These are phyloP conservation scores for Grosmannia serpens DNA, from an alignment of 2,329 filamentous ascomycete genomes.

Conservation along the genomic window DNA sequence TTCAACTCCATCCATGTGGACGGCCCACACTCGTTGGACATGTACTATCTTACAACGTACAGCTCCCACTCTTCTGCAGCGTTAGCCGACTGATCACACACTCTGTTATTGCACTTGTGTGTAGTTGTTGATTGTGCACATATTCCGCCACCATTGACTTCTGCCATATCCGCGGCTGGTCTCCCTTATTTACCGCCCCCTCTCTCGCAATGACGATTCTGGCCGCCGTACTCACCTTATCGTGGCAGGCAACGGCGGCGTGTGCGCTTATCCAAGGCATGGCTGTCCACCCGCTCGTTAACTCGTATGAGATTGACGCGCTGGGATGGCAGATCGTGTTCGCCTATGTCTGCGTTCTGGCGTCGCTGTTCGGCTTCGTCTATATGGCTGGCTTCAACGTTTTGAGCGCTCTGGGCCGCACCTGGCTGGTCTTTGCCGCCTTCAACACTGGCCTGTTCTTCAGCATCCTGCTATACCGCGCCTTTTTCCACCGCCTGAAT, in stretches of 20 bases:
- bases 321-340: neutral
- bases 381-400: neutral
- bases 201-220: neutral
- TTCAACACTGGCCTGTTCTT: neutral
- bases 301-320: neutral
- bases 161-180: too few species aligned
- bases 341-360: neutral
- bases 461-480: slow-evolving; percentile 6
- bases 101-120: too few species aligned
- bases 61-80: too few species aligned
- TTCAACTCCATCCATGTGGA: too few species aligned
- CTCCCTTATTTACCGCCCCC: neutral
- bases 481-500: slow-evolving; percentile 5
- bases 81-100: too few species aligned
- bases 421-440: too few species aligned
- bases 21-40: too few species aligned
- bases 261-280: neutral
- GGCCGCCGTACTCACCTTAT: neutral
- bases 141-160: too few species aligned
- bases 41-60: too few species aligned
- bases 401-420: neutral
- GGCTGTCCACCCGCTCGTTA: neutral
- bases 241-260: neutral
- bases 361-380: neutral
- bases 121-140: too few species aligned